These are phyloP conservation scores for Batkoa obscura DNA, from an alignment of 371 early-diverging fungal genomes.

Conservation along the genomic window DNA sequence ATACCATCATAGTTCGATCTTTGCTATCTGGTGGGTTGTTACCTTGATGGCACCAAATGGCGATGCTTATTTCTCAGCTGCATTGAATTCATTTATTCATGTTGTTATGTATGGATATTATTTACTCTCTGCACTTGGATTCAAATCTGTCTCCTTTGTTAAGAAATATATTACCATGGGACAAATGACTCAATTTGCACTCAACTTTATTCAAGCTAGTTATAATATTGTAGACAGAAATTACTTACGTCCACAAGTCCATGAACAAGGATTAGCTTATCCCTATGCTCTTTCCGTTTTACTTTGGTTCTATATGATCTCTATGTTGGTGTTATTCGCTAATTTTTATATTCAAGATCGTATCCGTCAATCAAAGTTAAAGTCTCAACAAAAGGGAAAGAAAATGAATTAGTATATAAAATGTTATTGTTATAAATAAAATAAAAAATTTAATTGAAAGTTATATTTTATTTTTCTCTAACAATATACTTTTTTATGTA, in stretches of 20 bases:
- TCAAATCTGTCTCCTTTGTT: constrained; percentile 23
- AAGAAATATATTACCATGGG: constrained; percentile 32
- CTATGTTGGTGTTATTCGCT: constrained; percentile 37
- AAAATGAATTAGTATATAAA: too few relatives aligned
- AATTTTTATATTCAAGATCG: constrained; percentile 26
- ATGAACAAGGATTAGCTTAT: constrained; percentile 12
- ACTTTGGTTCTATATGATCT: constrained; percentile 38
- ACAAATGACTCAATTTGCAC: constrained; percentile 40
- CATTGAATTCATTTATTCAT: constrained; percentile 37
- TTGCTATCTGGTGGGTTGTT: constrained; percentile 36
- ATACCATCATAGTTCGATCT: constrained; percentile 42
- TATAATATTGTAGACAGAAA: constrained; percentile 18
- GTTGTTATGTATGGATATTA: constrained; percentile 47
- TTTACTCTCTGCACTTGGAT: constrained; percentile 19
- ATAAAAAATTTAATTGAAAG: too few relatives aligned
- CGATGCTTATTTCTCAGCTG: constrained; percentile 36
- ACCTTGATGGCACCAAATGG: constrained; percentile 31
- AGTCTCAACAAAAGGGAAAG: too few relatives aligned
- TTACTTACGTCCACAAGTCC: constrained; percentile 9
- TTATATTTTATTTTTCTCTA: too few relatives aligned
- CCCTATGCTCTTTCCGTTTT: constrained; percentile 23
- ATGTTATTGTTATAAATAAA: too few relatives aligned
- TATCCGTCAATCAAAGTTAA: not conserved
- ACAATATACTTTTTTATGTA: too few relatives aligned
- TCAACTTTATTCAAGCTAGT: constrained; percentile 29